A percentile compares a stretch with the other conserved stretches of the same genome.
These are phyloP conservation scores for Misopates orontium DNA, from an alignment of 257 asterid species.

Conservation along the genomic window DNA sequence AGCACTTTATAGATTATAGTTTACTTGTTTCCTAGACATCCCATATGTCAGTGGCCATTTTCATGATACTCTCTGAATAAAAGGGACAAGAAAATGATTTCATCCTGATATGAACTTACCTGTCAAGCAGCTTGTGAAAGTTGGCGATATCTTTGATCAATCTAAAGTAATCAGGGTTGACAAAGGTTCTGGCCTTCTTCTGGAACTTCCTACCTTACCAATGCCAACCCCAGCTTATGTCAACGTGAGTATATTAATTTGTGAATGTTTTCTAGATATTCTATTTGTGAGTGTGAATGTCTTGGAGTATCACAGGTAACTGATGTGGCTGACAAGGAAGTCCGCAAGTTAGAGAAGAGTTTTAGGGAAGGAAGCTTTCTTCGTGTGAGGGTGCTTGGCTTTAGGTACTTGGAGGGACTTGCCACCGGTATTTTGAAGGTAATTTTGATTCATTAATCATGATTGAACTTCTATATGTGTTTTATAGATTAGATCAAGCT, in stretches of 20 bases:
- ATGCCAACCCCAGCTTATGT: slow-evolving; percentile 86
- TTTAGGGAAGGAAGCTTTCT: slow-evolving; percentile 77
- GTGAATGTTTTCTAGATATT: not conserved
- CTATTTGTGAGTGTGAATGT: slow-evolving; percentile 8
- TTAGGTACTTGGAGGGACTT: slow-evolving; percentile 91
- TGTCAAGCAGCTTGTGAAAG: slow-evolving; percentile 70
- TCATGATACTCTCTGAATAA: not conserved
- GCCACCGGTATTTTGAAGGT: slow-evolving; percentile 89
- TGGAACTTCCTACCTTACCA: slow-evolving; percentile 77
- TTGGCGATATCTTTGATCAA: slow-evolving; percentile 83
- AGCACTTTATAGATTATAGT: slow-evolving; percentile 1
- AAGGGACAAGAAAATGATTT: not conserved
- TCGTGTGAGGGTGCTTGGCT: slow-evolving; percentile 84
- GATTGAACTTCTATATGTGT: not conserved
- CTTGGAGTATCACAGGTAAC: slow-evolving; percentile 47
- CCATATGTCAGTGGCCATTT: not conserved
- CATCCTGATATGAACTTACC: slow-evolving; percentile 28
- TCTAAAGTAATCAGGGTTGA: slow-evolving; percentile 85
- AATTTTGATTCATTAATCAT: slow-evolving; percentile 19
- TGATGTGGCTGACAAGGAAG: slow-evolving; percentile 82
- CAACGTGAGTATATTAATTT: slow-evolving; percentile 53
- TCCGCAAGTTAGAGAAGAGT: slow-evolving; percentile 67
- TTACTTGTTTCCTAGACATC: not conserved
- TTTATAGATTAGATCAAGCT: slow-evolving; percentile 13
- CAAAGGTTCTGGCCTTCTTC: slow-evolving; percentile 75